phyloP scores from a whole-genome alignment of 1,284 basidiomycete genomes.

The Pseudozyma sp. region DNA sequence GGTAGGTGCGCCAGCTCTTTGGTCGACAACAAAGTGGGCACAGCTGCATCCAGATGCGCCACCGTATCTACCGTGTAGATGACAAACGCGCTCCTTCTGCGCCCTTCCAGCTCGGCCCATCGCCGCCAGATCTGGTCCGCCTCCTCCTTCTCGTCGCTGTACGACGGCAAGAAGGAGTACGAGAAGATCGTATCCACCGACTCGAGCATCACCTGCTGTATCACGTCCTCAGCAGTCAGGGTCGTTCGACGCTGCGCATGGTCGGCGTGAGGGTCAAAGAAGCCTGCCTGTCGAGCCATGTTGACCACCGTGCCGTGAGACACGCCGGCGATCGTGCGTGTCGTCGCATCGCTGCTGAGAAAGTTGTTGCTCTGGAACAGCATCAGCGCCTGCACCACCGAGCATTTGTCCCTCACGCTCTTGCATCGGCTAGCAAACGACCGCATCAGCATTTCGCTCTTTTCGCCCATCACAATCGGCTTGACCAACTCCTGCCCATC shows the following conservation, averaged over 20 bases:
- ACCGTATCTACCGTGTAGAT: constrained; percentile 59
- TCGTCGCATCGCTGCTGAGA: constrained; percentile 47
- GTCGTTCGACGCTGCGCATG: constrained; percentile 31
- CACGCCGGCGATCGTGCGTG: constrained; percentile 45
- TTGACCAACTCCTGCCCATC: constrained; percentile 60
- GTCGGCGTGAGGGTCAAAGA: constrained; percentile 51
- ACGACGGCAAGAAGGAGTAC: constrained; percentile 44
- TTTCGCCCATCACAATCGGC: constrained; percentile 61
- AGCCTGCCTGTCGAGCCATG: constrained; percentile 56
- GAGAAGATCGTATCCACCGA: constrained; percentile 47
- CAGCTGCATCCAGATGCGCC: constrained; percentile 51
- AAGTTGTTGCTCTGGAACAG: constrained; percentile 59
- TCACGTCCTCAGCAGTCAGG: constrained; percentile 44
- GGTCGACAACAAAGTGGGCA: constrained; percentile 40
- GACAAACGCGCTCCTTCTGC: constrained; percentile 53
- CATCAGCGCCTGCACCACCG: constrained; percentile 60
- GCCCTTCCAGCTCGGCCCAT: constrained; percentile 60
- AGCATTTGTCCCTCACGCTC: constrained; percentile 51
- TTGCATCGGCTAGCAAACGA: constrained; percentile 53
- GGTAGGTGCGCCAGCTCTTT: constrained; percentile 57
- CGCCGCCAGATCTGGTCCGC: constrained; percentile 56
- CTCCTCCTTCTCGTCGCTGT: constrained; percentile 35
- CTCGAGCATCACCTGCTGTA: constrained; percentile 35
- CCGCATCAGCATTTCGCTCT: constrained; percentile 59
- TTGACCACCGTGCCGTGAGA: constrained; percentile 52